These are phyloP conservation scores for Cercospora brassicicola DNA, from an alignment of 2,329 filamentous ascomycete species.

Conservation along the genomic window DNA sequence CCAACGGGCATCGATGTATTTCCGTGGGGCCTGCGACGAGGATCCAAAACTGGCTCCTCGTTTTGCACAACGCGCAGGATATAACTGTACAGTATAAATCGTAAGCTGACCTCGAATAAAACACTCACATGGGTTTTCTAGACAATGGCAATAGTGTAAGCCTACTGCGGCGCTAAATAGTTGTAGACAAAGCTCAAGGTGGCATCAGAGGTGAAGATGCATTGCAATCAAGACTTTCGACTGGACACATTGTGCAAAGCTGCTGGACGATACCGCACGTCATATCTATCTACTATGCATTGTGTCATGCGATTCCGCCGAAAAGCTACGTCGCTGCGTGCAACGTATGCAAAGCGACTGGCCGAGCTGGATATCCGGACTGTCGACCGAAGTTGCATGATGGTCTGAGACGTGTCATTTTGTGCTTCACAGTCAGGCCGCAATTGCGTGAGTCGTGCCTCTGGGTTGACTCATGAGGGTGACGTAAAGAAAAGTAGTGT, in stretches of 20 bases:
- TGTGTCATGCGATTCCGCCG: no score
- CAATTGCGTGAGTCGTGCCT: not conserved
- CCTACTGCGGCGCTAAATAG: not conserved
- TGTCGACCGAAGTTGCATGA: not conserved
- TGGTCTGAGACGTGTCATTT: not conserved
- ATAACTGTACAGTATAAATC: not conserved
- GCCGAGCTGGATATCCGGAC: not conserved
- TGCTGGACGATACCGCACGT: not conserved
- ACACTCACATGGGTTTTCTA: no score
- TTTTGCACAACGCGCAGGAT: not conserved
- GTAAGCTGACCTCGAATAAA: no score
- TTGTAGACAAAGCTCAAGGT: not conserved
- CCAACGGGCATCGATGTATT: not conserved
- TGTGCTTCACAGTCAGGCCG: not conserved
- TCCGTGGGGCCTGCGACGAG: not conserved
- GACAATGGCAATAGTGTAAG: not conserved
- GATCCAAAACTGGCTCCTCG: not conserved
- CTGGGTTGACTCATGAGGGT: not conserved
- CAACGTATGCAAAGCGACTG: no score
- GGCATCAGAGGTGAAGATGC: not conserved
- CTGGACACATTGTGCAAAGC: not conserved
- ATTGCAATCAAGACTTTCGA: not conserved
- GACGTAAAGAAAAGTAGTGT: not conserved
- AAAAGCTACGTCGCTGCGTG: no score
- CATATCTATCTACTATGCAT: not conserved